Percentiles rank a stretch among this genome's conserved stretches.
Conservation (phyloP, 2,329 filamentous ascomycete genomes). For the Zelopaecilomyces penicillatus region DNA sequence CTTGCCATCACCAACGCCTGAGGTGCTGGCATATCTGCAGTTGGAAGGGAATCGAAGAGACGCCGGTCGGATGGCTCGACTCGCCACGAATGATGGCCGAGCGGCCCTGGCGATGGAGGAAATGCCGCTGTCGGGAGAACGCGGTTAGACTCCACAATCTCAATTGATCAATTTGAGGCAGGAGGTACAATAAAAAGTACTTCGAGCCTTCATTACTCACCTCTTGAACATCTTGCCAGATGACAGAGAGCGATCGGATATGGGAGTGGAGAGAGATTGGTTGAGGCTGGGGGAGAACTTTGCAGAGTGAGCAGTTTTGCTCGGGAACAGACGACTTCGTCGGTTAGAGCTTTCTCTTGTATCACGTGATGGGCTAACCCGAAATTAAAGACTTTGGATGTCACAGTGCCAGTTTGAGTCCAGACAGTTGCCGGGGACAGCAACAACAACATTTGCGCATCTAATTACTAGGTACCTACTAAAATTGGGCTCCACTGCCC, state of each 20-base stretch:
- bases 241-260: conserved; percentile 56
- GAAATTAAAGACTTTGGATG: conserved; percentile 13
- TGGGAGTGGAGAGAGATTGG: conserved; percentile 50
- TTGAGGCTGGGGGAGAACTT: conserved; percentile 41
- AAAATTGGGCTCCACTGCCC: too few species aligned
- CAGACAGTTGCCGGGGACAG: too few species aligned
- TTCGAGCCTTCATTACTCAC: conserved; percentile 43
- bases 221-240: conserved; percentile 77
- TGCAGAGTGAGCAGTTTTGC: conserved; percentile 42
- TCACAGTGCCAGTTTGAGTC: too few species aligned
- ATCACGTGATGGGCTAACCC: conserved; percentile 31
- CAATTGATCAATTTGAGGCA: conserved; percentile 33
- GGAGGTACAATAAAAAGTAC: conserved; percentile 18
- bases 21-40: conserved; percentile 52
- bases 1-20: conserved; percentile 54
- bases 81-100: conserved; percentile 52
- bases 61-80: conserved; percentile 50
- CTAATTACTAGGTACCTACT: too few species aligned
- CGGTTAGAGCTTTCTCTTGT: conserved; percentile 34
- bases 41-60: conserved; percentile 45
- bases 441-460: too few species aligned
- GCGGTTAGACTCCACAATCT: conserved; percentile 38
- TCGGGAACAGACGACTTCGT: conserved; percentile 33
- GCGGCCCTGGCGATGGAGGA: conserved; percentile 55
- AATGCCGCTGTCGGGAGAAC: conserved; percentile 49